These are phyloP conservation scores for Radiomyces spectabilis DNA, from an alignment of 192 early-diverging fungal genomes.

Conservation along the genomic window DNA sequence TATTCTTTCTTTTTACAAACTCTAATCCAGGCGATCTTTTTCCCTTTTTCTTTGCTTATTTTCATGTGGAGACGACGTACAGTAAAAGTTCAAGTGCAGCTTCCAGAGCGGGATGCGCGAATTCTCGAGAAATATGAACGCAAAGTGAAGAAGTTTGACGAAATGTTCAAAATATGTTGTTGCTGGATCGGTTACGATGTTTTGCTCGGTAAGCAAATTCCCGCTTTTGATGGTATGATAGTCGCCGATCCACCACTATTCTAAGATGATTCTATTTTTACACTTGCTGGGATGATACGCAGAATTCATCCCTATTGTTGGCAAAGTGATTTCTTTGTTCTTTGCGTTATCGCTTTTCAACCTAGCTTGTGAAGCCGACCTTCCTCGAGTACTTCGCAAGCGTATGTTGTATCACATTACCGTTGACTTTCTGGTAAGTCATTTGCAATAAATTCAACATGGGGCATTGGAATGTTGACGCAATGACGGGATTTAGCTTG, in stretches of 20 bases:
- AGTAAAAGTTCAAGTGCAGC: too few relatives aligned
- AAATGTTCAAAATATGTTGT: slow-evolving; percentile 23
- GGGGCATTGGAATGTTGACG: background rate
- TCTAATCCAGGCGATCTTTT: background rate
- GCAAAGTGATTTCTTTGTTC: slow-evolving; percentile 14
- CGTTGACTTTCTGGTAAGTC: slow-evolving; percentile 22
- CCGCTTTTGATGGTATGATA: background rate
- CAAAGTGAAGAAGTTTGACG: slow-evolving; percentile 15
- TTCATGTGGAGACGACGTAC: background rate
- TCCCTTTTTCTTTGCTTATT: too few relatives aligned
- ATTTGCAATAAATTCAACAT: background rate
- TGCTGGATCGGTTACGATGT: slow-evolving; percentile 28
- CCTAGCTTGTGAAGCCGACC: slow-evolving; percentile 16
- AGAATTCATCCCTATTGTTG: slow-evolving; percentile 22
- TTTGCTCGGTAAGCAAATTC: slow-evolving; percentile 6
- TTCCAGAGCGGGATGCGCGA: slow-evolving; percentile 4
- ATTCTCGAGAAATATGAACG: slow-evolving; percentile 13
- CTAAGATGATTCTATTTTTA: background rate
- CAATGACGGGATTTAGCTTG: slow-evolving; percentile 2
- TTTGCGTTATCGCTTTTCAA: slow-evolving; percentile 16
- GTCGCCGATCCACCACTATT: too few relatives aligned
- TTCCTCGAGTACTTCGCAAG: slow-evolving; percentile 3
- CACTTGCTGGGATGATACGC: background rate
- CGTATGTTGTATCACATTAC: slow-evolving; percentile 19
- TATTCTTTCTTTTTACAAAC: background rate